These are phyloP conservation scores for Rhizopogon sp. DNA, from an alignment of 768 basidiomycete genomes.

Conservation along the genomic window DNA sequence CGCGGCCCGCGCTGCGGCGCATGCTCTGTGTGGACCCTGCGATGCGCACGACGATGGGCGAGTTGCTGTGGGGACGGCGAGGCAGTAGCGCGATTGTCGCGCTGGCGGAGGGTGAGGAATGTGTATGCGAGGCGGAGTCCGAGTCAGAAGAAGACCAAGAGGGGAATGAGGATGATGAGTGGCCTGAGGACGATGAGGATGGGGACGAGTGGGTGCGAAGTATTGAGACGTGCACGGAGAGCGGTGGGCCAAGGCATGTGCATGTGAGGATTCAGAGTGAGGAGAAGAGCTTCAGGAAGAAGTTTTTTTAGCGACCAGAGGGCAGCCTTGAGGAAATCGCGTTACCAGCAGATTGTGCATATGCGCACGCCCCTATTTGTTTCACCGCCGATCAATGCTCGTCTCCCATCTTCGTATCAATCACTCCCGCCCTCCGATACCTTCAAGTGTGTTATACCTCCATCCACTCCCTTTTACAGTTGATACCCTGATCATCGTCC, in stretches of 20 bases:
- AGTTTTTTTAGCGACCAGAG: conserved; percentile 52
- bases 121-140: conserved; percentile 55
- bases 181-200: conserved; percentile 54
- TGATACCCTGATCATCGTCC: background rate
- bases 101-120: conserved; percentile 34
- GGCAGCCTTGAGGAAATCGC: background rate
- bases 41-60: conserved; percentile 87
- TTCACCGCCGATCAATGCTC: background rate
- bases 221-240: conserved; percentile 63
- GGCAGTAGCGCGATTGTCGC: conserved; percentile 66
- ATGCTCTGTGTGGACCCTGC: conserved; percentile 92
- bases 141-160: conserved; percentile 35
- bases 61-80: conserved; percentile 78
- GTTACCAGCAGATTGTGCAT: background rate
- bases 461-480: background rate
- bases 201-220: conserved; percentile 87
- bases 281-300: conserved; percentile 68
- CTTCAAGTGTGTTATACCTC: background rate
- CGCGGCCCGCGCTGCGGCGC: conserved; percentile 80
- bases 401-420: background rate
- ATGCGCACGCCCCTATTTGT: background rate
- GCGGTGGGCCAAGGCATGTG: conserved; percentile 46
- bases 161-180: conserved; percentile 45
- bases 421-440: background rate
- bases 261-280: conserved; percentile 74